These are phyloP conservation scores for Globisporangium mamillatum DNA, from an alignment of 352 stramenopile genomes.

Conservation along the genomic window DNA sequence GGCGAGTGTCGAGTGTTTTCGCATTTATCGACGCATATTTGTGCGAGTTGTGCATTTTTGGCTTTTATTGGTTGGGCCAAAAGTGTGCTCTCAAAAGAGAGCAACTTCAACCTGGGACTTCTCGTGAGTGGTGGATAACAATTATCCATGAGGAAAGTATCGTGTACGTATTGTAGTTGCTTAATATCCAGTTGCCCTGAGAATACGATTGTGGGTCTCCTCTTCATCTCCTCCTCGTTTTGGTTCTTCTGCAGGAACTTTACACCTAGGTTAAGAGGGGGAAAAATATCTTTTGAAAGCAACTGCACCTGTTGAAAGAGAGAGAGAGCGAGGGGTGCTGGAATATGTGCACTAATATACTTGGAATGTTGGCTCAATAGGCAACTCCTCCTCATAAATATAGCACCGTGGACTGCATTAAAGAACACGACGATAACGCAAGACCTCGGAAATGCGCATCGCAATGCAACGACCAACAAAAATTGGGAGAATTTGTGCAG, in stretches of 20 bases:
- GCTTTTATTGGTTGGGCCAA: neutral
- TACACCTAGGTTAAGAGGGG: neutral
- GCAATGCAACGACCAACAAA: neutral
- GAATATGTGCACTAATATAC: neutral
- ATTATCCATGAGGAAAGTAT: too few relatives aligned
- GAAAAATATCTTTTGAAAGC: neutral
- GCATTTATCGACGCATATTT: neutral
- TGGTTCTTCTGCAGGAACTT: neutral
- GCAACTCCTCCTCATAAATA: neutral
- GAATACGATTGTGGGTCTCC: neutral
- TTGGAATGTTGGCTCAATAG: neutral
- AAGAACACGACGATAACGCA: neutral
- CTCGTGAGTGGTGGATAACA: too few relatives aligned
- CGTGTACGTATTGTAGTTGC: neutral
- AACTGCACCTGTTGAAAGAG: neutral
- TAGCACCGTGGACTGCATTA: neutral
- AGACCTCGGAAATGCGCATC: neutral
- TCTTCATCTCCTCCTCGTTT: neutral
- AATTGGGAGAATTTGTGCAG: conserved; percentile 2
- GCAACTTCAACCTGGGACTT: neutral
- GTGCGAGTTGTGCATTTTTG: neutral
- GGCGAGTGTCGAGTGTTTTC: neutral
- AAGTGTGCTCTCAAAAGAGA: neutral
- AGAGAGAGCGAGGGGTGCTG: neutral
- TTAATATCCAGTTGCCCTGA: neutral